Evolutionary conservation across 2,329 filamentous ascomycete genomes (phyloP), one percentile per base, ranked within the genome.

Genomic region (Paraphoma sp.): DNA sequence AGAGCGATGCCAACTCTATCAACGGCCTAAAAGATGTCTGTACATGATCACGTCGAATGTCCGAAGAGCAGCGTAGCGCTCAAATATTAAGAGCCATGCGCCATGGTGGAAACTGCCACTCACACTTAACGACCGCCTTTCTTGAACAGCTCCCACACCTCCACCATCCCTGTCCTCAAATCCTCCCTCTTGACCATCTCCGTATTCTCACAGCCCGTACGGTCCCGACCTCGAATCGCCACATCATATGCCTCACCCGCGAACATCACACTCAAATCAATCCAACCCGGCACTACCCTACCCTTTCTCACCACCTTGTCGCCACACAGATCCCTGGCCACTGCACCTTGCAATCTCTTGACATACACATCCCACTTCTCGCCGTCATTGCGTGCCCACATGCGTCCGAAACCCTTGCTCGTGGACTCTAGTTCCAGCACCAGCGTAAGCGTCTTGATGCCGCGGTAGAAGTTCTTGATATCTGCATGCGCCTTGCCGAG

Each of bases 231-330:
- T 11, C 4, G 3, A 23, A 23, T 23, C 5, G 23, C 5, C 38
- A 56, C 36, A 4, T 40, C 51, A 41, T 68, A 72, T 4, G 42
- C 41, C 12, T 73, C 68, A 10, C 65, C 66, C 4, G 55, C 44
- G 41, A 74, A 71, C 11, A 73, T 48, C 4, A 72, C 62, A 6
- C 61, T 56, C 1, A 74, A 47, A 16, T 64, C 28, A 30, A 70
- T 63, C 67, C 67, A 73, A 10, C 16, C 4, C 3, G 70, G 72
- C 18, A 74, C 43, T 1, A 17, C 12, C 16, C 60, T 68, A 1
- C 18, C 42, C 18, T 57, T 54, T 23, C 33, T 41, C 18, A 17
- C 23, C 17, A 40, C 46, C 18, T 2, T 14, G 6, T 42, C 45
- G 5, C 45, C 55, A 33, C 58, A 67, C 6, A 71, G 4, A 14